A percentile compares a stretch with the other conserved stretches of the same genome.
phyloP scores from a whole-genome alignment of 805 yeast species.

The Kodamaea fukazawae region DNA sequence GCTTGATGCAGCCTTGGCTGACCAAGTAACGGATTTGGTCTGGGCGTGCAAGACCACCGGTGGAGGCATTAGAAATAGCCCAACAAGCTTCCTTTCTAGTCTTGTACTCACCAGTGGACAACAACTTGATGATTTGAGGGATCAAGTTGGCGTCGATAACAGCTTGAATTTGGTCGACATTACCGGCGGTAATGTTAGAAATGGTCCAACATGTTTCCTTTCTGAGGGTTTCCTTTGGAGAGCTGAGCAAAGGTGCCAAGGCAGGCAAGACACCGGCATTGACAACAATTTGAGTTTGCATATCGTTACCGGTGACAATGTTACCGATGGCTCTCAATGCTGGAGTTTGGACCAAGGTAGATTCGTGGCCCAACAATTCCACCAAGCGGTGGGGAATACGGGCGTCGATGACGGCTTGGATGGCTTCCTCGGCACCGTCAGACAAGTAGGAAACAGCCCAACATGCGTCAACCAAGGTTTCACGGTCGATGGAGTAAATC shows the following conservation, averaged over 20 bases:
- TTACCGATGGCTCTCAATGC: conserved; percentile 97
- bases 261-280: conserved; percentile 91
- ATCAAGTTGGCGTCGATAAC: conserved; percentile 92
- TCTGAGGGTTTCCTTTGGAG: conserved; percentile 87
- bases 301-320: conserved; percentile 94
- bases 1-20: conserved; percentile 93
- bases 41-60: conserved; percentile 90
- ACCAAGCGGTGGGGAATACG: conserved; percentile 93
- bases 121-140: conserved; percentile 84
- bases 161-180: conserved; percentile 91
- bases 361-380: conserved; percentile 80
- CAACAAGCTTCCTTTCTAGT: conserved; percentile 98
- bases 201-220: conserved; percentile 99
- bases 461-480: conserved; percentile 94
- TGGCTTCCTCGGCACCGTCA: conserved; percentile 90
- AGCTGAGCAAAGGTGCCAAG: conserved; percentile 70
- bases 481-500: conserved; percentile 86
- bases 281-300: conserved; percentile 92
- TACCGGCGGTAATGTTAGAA: conserved; percentile 97
- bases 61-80: conserved; percentile 97
- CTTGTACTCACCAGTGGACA: conserved; percentile 82
- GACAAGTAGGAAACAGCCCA: conserved; percentile 97
- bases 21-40: conserved; percentile 93
- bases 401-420: conserved; percentile 95
- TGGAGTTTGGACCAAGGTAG: conserved; percentile 90